These are phyloP conservation scores for Lodderomyces margitis DNA, from an alignment of 1,139 yeast genomes.

Conservation along the genomic window DNA sequence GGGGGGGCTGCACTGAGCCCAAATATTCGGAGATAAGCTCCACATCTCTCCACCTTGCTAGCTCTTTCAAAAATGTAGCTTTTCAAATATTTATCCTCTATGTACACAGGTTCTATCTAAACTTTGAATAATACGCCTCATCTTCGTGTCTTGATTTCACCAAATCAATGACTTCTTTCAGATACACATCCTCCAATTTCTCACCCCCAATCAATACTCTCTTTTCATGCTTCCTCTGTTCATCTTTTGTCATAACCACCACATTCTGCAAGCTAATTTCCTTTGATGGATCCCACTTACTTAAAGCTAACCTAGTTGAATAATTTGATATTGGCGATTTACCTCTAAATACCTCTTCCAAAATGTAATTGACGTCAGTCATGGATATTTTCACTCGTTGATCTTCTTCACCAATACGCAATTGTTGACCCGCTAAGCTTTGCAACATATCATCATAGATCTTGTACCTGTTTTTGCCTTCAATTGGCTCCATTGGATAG, in stretches of 20 bases:
- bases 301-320: conserved; percentile 72
- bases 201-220: conserved; percentile 68
- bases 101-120: conserved; percentile 11
- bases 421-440: conserved; percentile 82
- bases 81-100: background rate
- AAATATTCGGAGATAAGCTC: too few species aligned
- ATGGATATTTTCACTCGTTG: conserved; percentile 73
- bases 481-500: conserved; percentile 84
- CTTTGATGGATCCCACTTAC: conserved; percentile 76
- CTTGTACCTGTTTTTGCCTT: conserved; percentile 86
- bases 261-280: conserved; percentile 66
- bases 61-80: too few species aligned
- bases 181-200: conserved; percentile 60
- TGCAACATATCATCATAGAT: conserved; percentile 80
- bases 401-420: conserved; percentile 66
- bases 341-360: conserved; percentile 91
- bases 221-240: conserved; percentile 75
- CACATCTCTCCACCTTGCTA: too few species aligned
- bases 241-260: conserved; percentile 86
- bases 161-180: conserved; percentile 53
- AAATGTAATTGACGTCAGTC: conserved; percentile 75
- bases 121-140: conserved; percentile 68
- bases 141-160: conserved; percentile 68
- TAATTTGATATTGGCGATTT: conserved; percentile 86
- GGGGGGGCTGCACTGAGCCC: too few species aligned